phyloP scores from a whole-genome alignment of 441 rosid genomes.

The Corymbia citriodora region DNA sequence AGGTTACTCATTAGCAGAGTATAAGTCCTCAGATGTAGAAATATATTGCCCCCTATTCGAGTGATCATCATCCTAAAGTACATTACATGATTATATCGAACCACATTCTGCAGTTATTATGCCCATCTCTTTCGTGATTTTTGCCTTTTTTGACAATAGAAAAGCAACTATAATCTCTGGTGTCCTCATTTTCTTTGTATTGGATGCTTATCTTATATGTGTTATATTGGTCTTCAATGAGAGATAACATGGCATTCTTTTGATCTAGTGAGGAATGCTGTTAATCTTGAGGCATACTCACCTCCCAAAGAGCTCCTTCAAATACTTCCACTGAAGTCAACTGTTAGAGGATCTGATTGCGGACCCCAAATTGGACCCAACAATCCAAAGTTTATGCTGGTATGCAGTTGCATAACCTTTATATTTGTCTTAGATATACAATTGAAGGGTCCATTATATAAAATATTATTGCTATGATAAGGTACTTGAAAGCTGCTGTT shows the following conservation, averaged over 20 bases:
- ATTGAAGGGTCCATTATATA: background rate
- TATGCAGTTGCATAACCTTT: background rate
- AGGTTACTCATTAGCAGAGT: background rate
- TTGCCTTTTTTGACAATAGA: background rate
- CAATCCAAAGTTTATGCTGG: slow-evolving; percentile 76
- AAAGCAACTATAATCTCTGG: background rate
- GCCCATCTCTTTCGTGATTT: background rate
- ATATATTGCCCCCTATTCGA: background rate
- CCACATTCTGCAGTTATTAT: background rate
- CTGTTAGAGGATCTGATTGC: slow-evolving; percentile 46
- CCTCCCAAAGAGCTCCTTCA: slow-evolving; percentile 83
- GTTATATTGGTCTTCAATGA: background rate
- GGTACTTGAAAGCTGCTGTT: background rate
- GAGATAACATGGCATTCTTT: background rate
- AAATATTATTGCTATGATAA: background rate
- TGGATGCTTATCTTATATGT: background rate
- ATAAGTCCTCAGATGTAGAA: background rate
- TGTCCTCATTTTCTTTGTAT: background rate
- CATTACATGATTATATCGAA: background rate
- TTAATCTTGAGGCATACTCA: slow-evolving; percentile 44
- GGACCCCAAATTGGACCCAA: slow-evolving; percentile 94
- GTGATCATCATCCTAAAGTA: background rate
- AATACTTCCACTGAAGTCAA: slow-evolving; percentile 77
- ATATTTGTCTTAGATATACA: background rate
- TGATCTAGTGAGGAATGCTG: slow-evolving; percentile 54